Evolutionary conservation across 1,284 basidiomycete species (phyloP).

Genomic region (Ustilago bromivora): DNA sequence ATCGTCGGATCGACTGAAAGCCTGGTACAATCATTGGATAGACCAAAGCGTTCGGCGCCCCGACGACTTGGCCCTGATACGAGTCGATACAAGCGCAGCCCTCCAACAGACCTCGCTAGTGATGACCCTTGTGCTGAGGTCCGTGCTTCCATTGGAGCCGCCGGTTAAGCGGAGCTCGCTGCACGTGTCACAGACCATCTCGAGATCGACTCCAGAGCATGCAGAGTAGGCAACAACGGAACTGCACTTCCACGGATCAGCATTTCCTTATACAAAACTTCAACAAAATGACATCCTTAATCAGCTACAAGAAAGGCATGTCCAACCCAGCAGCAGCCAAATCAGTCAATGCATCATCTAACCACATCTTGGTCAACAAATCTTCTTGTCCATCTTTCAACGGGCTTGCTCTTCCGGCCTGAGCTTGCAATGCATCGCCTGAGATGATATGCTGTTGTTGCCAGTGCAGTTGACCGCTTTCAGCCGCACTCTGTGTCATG

Average conservation of each 20-base stretch:
- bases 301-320: constrained; percentile 43
- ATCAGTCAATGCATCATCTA: constrained; percentile 49
- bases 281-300: background rate
- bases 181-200: background rate
- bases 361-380: constrained; percentile 49
- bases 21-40: too few relatives aligned
- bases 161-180: background rate
- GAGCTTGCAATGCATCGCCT: background rate
- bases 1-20: too few relatives aligned
- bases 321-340: constrained; percentile 46
- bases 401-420: background rate
- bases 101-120: too few relatives aligned
- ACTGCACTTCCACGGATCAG: background rate
- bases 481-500: background rate
- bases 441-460: constrained; percentile 7
- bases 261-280: background rate
- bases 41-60: too few relatives aligned
- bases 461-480: background rate
- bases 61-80: too few relatives aligned
- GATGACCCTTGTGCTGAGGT: background rate
- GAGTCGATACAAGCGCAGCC: too few relatives aligned
- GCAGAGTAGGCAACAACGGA: background rate
- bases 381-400: constrained; percentile 34
- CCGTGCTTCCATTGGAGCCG: background rate
- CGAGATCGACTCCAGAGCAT: background rate